These are phyloP conservation scores for Modicella reniformis DNA, from an alignment of 371 early-diverging fungal genomes.

Conservation along the genomic window DNA sequence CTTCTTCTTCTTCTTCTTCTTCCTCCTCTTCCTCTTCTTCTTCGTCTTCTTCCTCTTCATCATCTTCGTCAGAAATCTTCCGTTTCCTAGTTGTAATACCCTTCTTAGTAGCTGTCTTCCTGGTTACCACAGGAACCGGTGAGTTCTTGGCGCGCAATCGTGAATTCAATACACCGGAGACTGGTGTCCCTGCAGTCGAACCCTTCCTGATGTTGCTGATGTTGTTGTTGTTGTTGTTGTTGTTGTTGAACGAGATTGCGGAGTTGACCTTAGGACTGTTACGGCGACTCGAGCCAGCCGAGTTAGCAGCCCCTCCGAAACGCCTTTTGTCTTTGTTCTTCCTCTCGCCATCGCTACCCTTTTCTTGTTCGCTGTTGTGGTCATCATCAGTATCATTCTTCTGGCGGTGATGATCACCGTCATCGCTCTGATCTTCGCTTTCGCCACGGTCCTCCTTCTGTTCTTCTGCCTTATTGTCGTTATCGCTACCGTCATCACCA, in stretches of 20 bases:
- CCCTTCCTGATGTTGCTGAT: constrained; percentile 9
- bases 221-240: constrained; percentile 8
- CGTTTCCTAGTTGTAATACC: constrained; percentile 25
- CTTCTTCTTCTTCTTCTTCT: constrained; percentile 32
- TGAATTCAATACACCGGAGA: constrained; percentile 31
- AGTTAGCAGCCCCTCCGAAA: constrained; percentile 27
- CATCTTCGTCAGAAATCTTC: constrained; percentile 38
- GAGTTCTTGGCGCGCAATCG: constrained; percentile 23
- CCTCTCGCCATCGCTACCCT: constrained; percentile 23
- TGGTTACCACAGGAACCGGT: constrained; percentile 7
- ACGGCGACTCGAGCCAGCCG: constrained; percentile 39
- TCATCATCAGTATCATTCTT: constrained; percentile 22
- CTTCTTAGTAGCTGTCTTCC: constrained; percentile 17
- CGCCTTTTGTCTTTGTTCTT: constrained; percentile 33
- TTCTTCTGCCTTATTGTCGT: constrained; percentile 12
- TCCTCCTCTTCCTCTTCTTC: constrained; percentile 29
- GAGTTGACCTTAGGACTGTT: constrained; percentile 46
- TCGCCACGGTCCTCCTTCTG: constrained; percentile 7
- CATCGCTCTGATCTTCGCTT: constrained; percentile 10
- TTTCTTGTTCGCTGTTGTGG: constrained; percentile 28
- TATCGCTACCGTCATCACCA: constrained; percentile 10
- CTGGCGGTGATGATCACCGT: constrained; percentile 8
- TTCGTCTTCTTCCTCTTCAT: constrained; percentile 40
- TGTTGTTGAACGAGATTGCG: constrained; percentile 7
- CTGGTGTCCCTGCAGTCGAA: not conserved